These are phyloP conservation scores for Blepharisma undulans DNA, from an alignment of 169 alveolate genomes.

Conservation along the genomic window DNA sequence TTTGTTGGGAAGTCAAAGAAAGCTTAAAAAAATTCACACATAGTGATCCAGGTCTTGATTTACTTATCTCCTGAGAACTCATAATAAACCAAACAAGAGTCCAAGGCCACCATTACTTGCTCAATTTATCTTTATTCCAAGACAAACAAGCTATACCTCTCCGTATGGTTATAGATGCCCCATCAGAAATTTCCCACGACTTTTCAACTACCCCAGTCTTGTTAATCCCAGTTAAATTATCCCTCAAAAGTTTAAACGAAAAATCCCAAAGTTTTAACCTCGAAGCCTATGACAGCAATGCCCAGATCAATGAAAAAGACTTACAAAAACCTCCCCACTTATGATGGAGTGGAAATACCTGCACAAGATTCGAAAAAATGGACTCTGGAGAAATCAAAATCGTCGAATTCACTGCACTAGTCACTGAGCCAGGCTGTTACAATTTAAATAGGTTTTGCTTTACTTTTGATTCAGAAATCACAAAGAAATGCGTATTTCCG, in stretches of 20 bases:
- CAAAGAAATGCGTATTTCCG: not conserved
- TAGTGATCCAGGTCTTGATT: not conserved
- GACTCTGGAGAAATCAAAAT: not conserved
- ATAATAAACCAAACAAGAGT: not conserved
- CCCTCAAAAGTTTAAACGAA: not conserved
- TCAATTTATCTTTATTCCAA: not conserved
- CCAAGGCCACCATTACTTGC: slow-evolving; percentile 1
- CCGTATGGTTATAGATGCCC: not conserved
- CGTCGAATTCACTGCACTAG: not conserved
- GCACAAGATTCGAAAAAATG: not conserved
- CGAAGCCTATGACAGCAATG: not conserved
- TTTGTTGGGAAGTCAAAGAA: not conserved
- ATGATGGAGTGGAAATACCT: not conserved
- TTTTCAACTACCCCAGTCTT: not conserved
- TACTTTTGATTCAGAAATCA: not conserved
- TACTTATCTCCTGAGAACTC: slow-evolving; percentile 3
- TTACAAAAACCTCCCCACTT: not conserved
- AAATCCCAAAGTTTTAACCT: not conserved
- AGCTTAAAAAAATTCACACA: not conserved
- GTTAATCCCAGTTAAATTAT: not conserved
- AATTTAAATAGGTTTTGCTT: slow-evolving; percentile 10
- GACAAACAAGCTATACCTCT: not conserved
- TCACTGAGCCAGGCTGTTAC: slow-evolving; percentile 21
- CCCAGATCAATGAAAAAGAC: not conserved
- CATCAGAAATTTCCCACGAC: not conserved